Base-by-base conservation (phyloP, 129 eudicot species). In the Gnaphalium uliginosum region DNA sequence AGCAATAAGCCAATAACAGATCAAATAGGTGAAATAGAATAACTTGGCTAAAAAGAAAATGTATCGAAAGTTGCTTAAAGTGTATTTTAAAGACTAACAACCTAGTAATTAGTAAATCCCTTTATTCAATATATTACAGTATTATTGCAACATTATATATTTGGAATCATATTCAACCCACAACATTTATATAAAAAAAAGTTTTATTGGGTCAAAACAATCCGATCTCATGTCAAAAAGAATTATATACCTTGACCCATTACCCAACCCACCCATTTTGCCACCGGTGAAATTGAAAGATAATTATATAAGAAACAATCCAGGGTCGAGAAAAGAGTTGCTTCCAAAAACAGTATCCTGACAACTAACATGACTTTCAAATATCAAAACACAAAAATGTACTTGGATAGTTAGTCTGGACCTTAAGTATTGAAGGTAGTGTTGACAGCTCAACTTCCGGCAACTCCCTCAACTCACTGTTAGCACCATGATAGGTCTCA, bases 391-490 rank as follows among this genome's bases (percentile, higher is more conserved):
- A 68, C 0, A 24, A n/a, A 66, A 14, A 23, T 53, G 14, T 33
- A 41, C 15, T 19, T n/a, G 3, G 50, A 67, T 76, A 13, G 30
- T 62, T 29, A 61, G 66, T 48, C 37, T 57, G 59, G 72, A 93
- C 98, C 98, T 93, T 93, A 24, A 88, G 89, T 73, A 93, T 85
- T 81, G 88, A 85, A 50, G 96, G 93, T 21, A 93, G 96, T 30
- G 92, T 82, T 33, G 98, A 90, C 25, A 93, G 87, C 88, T 93
- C 98, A 74, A 93, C 96, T 35, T 93, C 92, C 72, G 98, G 96
- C 79, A 93, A 83, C 89, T 90, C 98, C 86, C 92, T 85, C 79
- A 93, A 56, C 84, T 88, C 96, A 79, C 78, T 85, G 84, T 83
- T 84, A 71, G 84, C 83, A 81, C 83, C 87, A 77, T 83, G 90